Evolutionary conservation across 31 red algal species (phyloP).

Genomic region (Odonthalia washingtoniensis): DNA sequence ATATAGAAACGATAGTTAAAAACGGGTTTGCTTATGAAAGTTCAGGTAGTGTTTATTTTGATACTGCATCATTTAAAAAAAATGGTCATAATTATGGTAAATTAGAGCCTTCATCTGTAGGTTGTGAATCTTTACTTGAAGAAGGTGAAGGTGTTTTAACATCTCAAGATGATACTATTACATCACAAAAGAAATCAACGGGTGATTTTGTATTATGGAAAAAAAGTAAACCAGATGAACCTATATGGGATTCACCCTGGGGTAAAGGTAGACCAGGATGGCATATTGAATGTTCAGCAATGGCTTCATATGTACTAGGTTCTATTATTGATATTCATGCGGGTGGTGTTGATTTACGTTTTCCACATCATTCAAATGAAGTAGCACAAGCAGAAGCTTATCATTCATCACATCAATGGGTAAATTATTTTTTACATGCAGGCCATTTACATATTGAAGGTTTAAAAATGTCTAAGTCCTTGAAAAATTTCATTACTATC

Average conservation of each 20-base stretch:
- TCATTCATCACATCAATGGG: conserved; percentile 84
- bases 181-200: conserved; percentile 67
- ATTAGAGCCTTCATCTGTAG: conserved; percentile 87
- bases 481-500: conserved; percentile 99
- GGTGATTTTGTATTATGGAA: conserved; percentile 99
- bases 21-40: conserved; percentile 94
- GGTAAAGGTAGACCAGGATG: conserved; percentile 90
- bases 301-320: conserved; percentile 84
- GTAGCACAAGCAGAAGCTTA: conserved; percentile 95
- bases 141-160: conserved; percentile 84
- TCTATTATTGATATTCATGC: conserved; percentile 88
- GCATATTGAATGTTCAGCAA: conserved; percentile 99
- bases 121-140: conserved; percentile 68
- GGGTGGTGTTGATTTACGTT: conserved; percentile 93
- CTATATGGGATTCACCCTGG: conserved; percentile 93
- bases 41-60: conserved; percentile 94
- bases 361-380: conserved; percentile 99
- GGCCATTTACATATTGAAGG: conserved; percentile 99
- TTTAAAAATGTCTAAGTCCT: conserved; percentile 99
- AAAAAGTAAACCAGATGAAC: conserved; percentile 82
- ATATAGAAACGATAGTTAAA: conserved; percentile 75
- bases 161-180: conserved; percentile 56
- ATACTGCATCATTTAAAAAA: conserved; percentile 73
- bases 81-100: conserved; percentile 86
- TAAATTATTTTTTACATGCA: conserved; percentile 93